These are phyloP conservation scores for Jamesozyma piceae DNA, from an alignment of 805 yeast species.

Conservation along the genomic window DNA sequence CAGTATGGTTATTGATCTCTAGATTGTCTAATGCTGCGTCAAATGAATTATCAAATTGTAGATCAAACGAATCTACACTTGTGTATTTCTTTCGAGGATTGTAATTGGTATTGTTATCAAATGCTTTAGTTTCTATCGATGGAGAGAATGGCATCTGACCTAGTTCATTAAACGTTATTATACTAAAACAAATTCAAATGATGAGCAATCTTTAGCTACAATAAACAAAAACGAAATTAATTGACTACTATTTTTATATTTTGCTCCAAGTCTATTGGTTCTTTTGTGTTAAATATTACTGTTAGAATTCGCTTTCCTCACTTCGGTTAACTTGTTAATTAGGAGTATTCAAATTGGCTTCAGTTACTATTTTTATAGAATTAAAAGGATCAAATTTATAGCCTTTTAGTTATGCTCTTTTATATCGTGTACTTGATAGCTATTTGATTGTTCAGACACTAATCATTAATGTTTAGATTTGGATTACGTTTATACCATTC, in stretches of 20 bases:
- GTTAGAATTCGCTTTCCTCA: too few relatives aligned
- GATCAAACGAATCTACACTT: constrained; percentile 44
- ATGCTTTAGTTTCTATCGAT: constrained; percentile 12
- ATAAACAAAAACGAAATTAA: background rate
- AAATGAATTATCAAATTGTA: constrained; percentile 48
- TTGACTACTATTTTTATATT: background rate
- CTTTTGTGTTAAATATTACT: background rate
- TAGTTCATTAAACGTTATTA: background rate
- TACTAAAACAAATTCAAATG: background rate
- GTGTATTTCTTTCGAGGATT: constrained; percentile 7
- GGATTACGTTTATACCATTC: too few relatives aligned
- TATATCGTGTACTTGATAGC: too few relatives aligned
- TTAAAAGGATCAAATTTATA: too few relatives aligned
- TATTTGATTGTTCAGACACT: too few relatives aligned
- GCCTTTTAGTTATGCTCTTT: too few relatives aligned
- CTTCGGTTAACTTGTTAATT: too few relatives aligned
- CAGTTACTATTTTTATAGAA: too few relatives aligned
- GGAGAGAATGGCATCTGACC: constrained; percentile 20
- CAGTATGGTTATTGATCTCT: constrained; percentile 33
- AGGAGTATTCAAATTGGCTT: too few relatives aligned
- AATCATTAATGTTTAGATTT: too few relatives aligned
- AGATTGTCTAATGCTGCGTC: constrained; percentile 55
- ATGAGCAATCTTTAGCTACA: background rate
- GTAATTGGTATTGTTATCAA: constrained; percentile 5
- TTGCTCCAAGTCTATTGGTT: background rate